phyloP scores from a whole-genome alignment of 306 rosid species.

The Cotoneaster glaucophyllus region DNA sequence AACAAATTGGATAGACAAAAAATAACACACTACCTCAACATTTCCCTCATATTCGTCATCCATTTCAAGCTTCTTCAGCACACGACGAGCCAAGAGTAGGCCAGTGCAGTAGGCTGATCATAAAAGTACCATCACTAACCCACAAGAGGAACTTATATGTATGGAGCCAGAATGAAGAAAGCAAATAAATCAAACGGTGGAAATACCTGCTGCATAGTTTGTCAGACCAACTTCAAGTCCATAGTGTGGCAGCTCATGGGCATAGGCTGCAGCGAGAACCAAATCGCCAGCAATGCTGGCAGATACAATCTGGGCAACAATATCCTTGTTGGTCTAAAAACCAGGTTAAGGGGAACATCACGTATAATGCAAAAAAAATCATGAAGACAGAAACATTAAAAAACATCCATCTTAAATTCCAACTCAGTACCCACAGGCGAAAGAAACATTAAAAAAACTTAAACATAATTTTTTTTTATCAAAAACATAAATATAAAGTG shows the following conservation, averaged over 20 bases:
- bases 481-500: not conserved
- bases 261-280: conserved; percentile 74
- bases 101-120: conserved; percentile 85
- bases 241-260: conserved; percentile 65
- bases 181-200: no score
- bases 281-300: conserved; percentile 86
- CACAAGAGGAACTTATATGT: not conserved
- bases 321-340: conserved; percentile 67
- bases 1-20: no score
- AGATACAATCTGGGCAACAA: conserved; percentile 61
- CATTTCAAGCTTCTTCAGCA: conserved; percentile 68
- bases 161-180: no score
- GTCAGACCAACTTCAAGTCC: conserved; percentile 86
- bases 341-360: conserved; percentile 16
- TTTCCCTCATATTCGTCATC: conserved; percentile 81
- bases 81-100: conserved; percentile 79
- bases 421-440: not conserved
- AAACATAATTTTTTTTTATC: not conserved
- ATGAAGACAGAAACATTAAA: not conserved
- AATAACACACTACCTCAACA: conserved; percentile 51
- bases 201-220: conserved; percentile 88
- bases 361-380: not conserved
- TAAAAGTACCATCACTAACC: not conserved
- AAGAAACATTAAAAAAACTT: not conserved
- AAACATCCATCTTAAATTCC: not conserved